Percentiles rank a stretch among this genome's conserved stretches.
Evolutionary conservation across 176 grass and related monocot genomes (phyloP).

Genomic region (Oryza meridionalis): DNA sequence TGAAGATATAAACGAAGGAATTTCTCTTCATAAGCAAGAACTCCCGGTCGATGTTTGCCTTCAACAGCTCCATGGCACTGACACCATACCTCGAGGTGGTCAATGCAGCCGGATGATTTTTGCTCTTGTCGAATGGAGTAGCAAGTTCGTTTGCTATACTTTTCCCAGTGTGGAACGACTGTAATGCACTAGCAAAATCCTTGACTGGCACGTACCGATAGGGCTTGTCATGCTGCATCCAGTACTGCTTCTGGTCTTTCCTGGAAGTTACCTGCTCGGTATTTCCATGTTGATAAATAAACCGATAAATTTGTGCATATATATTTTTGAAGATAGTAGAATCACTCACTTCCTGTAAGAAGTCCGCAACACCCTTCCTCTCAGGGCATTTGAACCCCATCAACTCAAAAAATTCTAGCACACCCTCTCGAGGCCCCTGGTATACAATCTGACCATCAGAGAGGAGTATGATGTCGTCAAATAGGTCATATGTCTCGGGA

Average conservation of each 20-base stretch:
- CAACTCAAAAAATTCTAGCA: slow-evolving; percentile 88
- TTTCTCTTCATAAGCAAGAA: slow-evolving; percentile 72
- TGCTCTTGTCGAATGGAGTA: slow-evolving; percentile 49
- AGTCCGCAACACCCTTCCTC: slow-evolving; percentile 89
- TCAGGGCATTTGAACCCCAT: slow-evolving; percentile 91
- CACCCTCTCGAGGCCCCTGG: slow-evolving; percentile 72
- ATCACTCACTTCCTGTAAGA: slow-evolving; percentile 80
- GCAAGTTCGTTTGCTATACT: slow-evolving; percentile 47
- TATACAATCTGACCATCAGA: slow-evolving; percentile 87
- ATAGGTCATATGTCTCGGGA: slow-evolving; percentile 89
- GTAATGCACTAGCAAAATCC: slow-evolving; percentile 49
- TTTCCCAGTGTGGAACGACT: slow-evolving; percentile 48
- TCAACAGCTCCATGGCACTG: slow-evolving; percentile 49
- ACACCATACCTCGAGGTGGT: slow-evolving; percentile 55
- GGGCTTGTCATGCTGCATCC: slow-evolving; percentile 43
- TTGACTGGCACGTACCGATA: slow-evolving; percentile 56
- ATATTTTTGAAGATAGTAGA: neutral
- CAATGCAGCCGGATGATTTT: slow-evolving; percentile 59
- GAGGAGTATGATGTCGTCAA: slow-evolving; percentile 88
- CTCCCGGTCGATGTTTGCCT: slow-evolving; percentile 56
- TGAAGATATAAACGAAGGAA: slow-evolving; percentile 72
- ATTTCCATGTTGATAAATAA: neutral
- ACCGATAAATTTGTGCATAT: neutral
- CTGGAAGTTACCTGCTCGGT: slow-evolving; percentile 25
- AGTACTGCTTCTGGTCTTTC: slow-evolving; percentile 74